Evolutionary conservation across 129 eudicot genomes (phyloP), one percentile per base, ranked within the genome.

Genomic region (Smallanthus sonchifolius): DNA sequence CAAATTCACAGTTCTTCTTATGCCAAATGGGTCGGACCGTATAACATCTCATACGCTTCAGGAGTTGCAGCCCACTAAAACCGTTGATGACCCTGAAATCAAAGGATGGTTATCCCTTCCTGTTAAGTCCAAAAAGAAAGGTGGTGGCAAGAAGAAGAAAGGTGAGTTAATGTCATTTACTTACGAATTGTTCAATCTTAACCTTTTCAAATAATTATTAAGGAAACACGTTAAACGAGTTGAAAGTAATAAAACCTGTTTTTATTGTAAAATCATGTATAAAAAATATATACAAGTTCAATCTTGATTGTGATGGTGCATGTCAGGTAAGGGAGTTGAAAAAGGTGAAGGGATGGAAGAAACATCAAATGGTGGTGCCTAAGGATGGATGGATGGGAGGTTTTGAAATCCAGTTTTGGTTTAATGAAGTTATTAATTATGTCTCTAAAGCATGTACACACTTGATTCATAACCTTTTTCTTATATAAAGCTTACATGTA

Each of bases 11-110:
- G 99, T 95, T 65, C 83, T 95, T 57, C 84, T 95, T 28, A 91
- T 95, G 97, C 96, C 99, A n/a, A 95, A 95, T 78, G 99, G 99
- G 64, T 95, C 97, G 2, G 99, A 95, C 60, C 88, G 97, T n/a
- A 74, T 95, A 49, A 94, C 97, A 7, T 77, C 89, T 17, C 97
- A 91, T 75, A 35, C 94, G 48, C 77, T 94, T 40, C 99, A 94
- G 77, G 99, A 94, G 76, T 81, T 95, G 80, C 90, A 95, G 72
- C 88, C 99, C 8, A 91, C 94, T 11, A 95, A 95, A 74, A 82
- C 84, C 10, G 77, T 87, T n/a, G 99, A 84, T 59, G 92, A 93
- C 73, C 97, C 96, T 36, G 97, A 93, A 76, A 83, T 93, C n/a
- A 92, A 92, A 75, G 90, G 92, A 10, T 92, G 98, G 98, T 81